A percentile compares a stretch with the other conserved stretches of the same genome.
phyloP scores from a whole-genome alignment of 2,329 filamentous ascomycete genomes.

The Hyphodiscus sp. region DNA sequence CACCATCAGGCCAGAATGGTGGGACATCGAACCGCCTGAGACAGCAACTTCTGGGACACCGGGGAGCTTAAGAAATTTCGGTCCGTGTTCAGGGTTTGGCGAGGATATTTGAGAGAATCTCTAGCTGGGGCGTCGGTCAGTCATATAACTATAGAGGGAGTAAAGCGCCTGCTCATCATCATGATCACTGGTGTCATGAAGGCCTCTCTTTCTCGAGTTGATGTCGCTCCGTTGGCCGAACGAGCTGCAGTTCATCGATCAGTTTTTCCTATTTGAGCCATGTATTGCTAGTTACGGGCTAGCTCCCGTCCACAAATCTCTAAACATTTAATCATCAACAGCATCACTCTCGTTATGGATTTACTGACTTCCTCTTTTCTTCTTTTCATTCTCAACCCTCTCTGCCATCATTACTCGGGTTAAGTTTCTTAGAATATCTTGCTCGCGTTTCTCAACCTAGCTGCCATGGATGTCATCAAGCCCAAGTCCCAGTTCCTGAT shows the following conservation, averaged over 20 bases:
- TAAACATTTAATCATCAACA: too few relatives aligned
- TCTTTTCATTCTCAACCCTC: too few relatives aligned
- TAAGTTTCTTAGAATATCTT: neutral
- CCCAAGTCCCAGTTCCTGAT: constrained; percentile 8
- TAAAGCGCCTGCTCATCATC: too few relatives aligned
- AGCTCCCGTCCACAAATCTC: neutral
- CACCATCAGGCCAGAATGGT: neutral
- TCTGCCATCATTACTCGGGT: too few relatives aligned
- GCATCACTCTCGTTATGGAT: too few relatives aligned
- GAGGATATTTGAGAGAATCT: too few relatives aligned
- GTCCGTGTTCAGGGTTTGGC: too few relatives aligned
- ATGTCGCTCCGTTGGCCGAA: neutral
- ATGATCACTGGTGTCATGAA: neutral
- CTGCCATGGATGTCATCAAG: neutral
- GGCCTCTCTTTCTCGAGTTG: neutral
- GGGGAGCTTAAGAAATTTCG: too few relatives aligned
- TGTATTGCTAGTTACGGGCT: neutral
- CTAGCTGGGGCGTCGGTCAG: too few relatives aligned
- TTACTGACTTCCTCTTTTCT: too few relatives aligned
- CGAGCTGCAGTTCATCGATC: neutral
- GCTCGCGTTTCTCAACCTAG: neutral
- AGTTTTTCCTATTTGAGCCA: neutral
- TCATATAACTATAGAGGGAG: too few relatives aligned
- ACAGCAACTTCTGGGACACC: neutral
- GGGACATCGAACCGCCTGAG: neutral